These are phyloP conservation scores for Sporisorium exsertum DNA, from an alignment of 1,284 basidiomycete species.

Conservation along the genomic window DNA sequence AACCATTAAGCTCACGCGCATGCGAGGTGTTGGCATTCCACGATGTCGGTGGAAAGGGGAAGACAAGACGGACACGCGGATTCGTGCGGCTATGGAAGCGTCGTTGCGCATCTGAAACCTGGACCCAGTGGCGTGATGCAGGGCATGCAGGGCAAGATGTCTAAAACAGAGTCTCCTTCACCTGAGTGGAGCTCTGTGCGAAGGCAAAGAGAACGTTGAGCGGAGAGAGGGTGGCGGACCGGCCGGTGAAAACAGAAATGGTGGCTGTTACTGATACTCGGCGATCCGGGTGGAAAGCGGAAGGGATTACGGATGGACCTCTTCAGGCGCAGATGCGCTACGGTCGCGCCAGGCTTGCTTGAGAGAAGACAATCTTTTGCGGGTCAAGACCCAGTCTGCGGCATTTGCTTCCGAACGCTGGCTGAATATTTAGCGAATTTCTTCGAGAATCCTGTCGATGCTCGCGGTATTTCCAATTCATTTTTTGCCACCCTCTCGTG, in stretches of 20 bases:
- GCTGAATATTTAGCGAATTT: neutral
- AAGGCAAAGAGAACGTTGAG: too few relatives aligned
- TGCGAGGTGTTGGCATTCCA: conserved; percentile 17
- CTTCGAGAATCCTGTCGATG: neutral
- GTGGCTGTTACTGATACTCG: too few relatives aligned
- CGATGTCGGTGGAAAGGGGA: conserved; percentile 17
- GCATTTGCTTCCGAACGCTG: neutral
- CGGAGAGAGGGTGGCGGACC: too few relatives aligned
- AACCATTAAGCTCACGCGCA: too few relatives aligned
- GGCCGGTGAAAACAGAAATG: too few relatives aligned
- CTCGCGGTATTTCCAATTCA: neutral
- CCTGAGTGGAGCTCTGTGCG: too few relatives aligned
- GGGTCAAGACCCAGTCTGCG: neutral
- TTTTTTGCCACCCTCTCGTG: conserved; percentile 17
- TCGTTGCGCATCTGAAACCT: neutral
- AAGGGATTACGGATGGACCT: neutral
- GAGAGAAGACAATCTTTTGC: neutral
- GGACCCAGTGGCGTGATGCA: neutral
- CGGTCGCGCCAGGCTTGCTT: conserved; percentile 3
- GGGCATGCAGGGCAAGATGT: neutral
- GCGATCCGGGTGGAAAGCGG: conserved; percentile 7
- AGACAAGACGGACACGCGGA: neutral
- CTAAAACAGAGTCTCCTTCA: too few relatives aligned
- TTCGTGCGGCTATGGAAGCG: conserved; percentile 16
- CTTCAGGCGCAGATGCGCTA: neutral